A percentile compares a stretch with the other conserved stretches of the same genome.
phyloP scores from a whole-genome alignment of 1,284 basidiomycete species.

The Phellopilus nigrolimitatus region DNA sequence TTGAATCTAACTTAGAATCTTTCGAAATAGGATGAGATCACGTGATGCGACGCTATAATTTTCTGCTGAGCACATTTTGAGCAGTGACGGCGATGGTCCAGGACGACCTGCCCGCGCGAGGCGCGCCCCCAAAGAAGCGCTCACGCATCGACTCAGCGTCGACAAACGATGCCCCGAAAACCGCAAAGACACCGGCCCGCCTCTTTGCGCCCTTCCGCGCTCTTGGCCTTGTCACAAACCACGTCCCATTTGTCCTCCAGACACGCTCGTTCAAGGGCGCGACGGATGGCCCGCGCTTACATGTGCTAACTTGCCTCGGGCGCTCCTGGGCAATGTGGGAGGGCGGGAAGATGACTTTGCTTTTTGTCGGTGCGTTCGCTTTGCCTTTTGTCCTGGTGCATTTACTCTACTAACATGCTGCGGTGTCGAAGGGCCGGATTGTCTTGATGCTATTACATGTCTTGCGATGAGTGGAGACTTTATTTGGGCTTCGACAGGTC shows the following conservation, averaged over 20 bases:
- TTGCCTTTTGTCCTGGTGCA: constrained; percentile 14
- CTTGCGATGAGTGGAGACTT: constrained; percentile 83
- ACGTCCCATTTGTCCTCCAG: constrained; percentile 87
- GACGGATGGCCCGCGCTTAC: constrained; percentile 74
- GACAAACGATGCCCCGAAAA: not conserved
- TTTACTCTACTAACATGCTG: constrained; percentile 2
- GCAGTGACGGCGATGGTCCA: constrained; percentile 7
- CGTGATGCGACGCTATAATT: constrained; percentile 2
- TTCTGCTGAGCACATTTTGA: not conserved
- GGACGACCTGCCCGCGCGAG: constrained; percentile 4
- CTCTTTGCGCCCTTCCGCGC: constrained; percentile 96
- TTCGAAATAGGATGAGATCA: too few relatives aligned
- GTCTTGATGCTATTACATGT: constrained; percentile 66
- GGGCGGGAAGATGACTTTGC: constrained; percentile 84
- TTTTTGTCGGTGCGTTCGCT: constrained; percentile 81
- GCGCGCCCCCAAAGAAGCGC: constrained; percentile 26
- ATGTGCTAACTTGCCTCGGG: constrained; percentile 87
- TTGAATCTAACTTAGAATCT: not conserved
- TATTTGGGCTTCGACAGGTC: constrained; percentile 78
- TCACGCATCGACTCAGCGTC: constrained; percentile 13
- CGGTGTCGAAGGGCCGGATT: constrained; percentile 76
- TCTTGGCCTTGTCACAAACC: constrained; percentile 88
- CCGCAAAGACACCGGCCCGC: constrained; percentile 34
- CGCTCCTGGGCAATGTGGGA: constrained; percentile 97
- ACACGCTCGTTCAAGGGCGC: constrained; percentile 85